A percentile compares a stretch with the other conserved stretches of the same genome.
phyloP scores from a whole-genome alignment of 1,284 basidiomycete genomes.

The Phellinidium pouzarii region DNA sequence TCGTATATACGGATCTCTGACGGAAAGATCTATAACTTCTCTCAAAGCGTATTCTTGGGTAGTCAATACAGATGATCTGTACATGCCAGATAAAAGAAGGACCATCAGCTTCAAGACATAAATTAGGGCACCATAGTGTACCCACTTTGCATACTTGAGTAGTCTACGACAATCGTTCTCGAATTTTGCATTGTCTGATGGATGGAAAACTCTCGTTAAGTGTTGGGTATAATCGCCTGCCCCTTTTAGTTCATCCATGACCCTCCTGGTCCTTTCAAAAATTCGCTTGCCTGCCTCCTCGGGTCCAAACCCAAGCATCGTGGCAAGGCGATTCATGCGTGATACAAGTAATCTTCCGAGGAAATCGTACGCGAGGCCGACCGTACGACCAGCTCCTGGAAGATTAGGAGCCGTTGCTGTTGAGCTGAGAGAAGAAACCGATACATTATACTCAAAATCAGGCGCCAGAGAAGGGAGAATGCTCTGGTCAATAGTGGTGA shows the following conservation, averaged over 20 bases:
- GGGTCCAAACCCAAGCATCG: neutral
- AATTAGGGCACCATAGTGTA: neutral
- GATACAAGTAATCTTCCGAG: neutral
- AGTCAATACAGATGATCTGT: neutral
- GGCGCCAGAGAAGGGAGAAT: neutral
- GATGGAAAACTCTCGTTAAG: neutral
- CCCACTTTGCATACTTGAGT: neutral
- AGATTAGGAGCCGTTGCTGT: slow-evolving; percentile 5
- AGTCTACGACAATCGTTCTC: neutral
- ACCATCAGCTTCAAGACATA: neutral
- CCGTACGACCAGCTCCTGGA: neutral
- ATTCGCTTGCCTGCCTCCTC: neutral
- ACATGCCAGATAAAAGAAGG: neutral
- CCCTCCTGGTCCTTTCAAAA: neutral
- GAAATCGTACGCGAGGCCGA: neutral
- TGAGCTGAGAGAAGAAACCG: neutral
- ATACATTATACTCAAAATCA: neutral
- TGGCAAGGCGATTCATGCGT: neutral
- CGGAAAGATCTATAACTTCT: neutral
- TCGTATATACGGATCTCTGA: neutral
- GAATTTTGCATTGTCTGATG: neutral
- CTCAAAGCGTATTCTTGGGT: neutral
- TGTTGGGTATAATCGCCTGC: neutral
- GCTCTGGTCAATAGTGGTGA: too few species aligned
- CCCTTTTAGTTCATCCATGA: neutral